Evolutionary conservation across 768 basidiomycete species (phyloP), one percentile per base, ranked within the genome.

Genomic region (Exsudoporus frostii): DNA sequence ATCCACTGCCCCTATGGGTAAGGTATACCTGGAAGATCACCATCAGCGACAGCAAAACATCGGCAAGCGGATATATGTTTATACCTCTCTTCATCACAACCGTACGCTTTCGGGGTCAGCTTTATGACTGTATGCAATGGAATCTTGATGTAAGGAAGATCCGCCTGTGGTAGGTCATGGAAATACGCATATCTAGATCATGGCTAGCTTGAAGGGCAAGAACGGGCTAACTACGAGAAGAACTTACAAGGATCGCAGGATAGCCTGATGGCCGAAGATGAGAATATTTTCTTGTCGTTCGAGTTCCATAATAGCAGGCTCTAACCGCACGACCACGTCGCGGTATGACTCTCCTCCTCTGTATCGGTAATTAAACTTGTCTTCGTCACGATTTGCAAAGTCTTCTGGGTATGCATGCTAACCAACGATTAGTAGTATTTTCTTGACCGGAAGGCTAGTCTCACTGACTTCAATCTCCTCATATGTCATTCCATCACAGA

Each of bases 401-500:
- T 99, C 97, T 52, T 99, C 97, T 0, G 97, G 97, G 67, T 98
- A 99, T 57, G 86, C 81, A 79, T 86, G 84, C 92, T 96, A 59
- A 52, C 1, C 1, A 42, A 52, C 38, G 5, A 17, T 54, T 2
- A 54, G 53, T 2, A 27, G 25, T 1, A 32, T 53, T 25, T 50
- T 30, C 30, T 19, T 22, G 19, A 41, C 15, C 0, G 7, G 27
- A 39, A 22, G 22, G 30, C 45, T n/a, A 22, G 36, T 25, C 50
- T 30, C 45, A 63, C 74, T 33, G 51, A 91, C 95, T 79, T 95
- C 95, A 53, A 99, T 98, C 78, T 98, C 96, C 74, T 92, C 88
- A 62, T 99, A 99, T 5, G 97, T 98, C 97, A 99, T 98, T 15
- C 88, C 97, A 71, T 99, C 97, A 65, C 97, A 99, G 32, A 99